These are phyloP conservation scores for Starmerella bombicola DNA, from an alignment of 805 yeast genomes.

Conservation along the genomic window DNA sequence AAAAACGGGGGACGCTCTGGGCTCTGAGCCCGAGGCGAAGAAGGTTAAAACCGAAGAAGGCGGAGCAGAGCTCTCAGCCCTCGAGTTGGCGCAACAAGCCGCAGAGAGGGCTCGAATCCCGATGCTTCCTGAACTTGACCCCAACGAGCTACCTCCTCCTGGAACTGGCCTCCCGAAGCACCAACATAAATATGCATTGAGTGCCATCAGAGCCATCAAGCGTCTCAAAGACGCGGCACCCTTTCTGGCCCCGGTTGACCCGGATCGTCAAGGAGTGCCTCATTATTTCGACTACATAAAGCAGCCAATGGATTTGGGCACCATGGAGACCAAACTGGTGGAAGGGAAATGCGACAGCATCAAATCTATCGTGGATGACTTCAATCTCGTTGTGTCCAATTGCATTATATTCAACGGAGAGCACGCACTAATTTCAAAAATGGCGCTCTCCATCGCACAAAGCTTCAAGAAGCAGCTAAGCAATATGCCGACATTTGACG, in stretches of 20 bases:
- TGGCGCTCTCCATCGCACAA: slow-evolving; percentile 84
- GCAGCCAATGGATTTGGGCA: slow-evolving; percentile 86
- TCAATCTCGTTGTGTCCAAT: slow-evolving; percentile 72
- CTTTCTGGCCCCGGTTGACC: slow-evolving; percentile 81
- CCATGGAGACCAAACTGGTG: slow-evolving; percentile 70
- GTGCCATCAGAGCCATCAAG: slow-evolving; percentile 73
- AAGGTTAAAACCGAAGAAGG: slow-evolving; percentile 2
- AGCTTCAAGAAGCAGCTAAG: slow-evolving; percentile 87
- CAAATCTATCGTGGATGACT: slow-evolving; percentile 58
- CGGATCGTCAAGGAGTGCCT: slow-evolving; percentile 76
- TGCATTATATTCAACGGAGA: slow-evolving; percentile 79
- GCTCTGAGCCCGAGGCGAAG: neutral
- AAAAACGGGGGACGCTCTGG: neutral
- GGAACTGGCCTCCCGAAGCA: slow-evolving; percentile 37
- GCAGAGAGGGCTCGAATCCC: slow-evolving; percentile 19
- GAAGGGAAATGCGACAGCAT: slow-evolving; percentile 62
- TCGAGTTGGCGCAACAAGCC: slow-evolving; percentile 21
- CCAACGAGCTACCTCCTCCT: slow-evolving; percentile 18
- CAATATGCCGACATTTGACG: slow-evolving; percentile 62
- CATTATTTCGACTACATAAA: slow-evolving; percentile 71
- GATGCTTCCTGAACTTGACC: slow-evolving; percentile 24
- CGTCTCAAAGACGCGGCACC: slow-evolving; percentile 88
- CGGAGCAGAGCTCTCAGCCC: slow-evolving; percentile 15
- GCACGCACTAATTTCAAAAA: slow-evolving; percentile 68
- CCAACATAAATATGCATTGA: slow-evolving; percentile 67